Conservation (phyloP, 805 yeast species). For the Candida taoyuanica region DNA sequence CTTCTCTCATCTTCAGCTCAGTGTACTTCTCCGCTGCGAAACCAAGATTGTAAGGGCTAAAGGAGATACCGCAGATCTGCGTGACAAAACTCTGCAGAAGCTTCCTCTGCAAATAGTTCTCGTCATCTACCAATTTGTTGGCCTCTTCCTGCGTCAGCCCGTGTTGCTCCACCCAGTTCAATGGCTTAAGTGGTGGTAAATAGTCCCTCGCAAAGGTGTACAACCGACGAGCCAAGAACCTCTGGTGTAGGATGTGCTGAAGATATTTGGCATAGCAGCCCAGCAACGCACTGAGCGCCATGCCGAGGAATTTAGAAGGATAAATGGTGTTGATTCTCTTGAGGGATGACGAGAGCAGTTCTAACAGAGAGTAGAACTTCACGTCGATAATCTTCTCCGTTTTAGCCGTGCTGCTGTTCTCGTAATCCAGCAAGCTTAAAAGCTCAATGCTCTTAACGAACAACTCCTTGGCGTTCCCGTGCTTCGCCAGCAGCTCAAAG, state of each 20-base stretch:
- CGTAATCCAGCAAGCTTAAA: slow-evolving; percentile 35
- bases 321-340: slow-evolving; percentile 60
- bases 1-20: slow-evolving; percentile 13
- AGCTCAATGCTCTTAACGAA: slow-evolving; percentile 68
- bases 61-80: slow-evolving; percentile 38
- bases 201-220: slow-evolving; percentile 61
- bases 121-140: slow-evolving; percentile 46
- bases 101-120: slow-evolving; percentile 57
- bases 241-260: slow-evolving; percentile 29
- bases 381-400: slow-evolving; percentile 30
- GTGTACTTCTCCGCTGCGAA: slow-evolving; percentile 13
- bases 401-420: slow-evolving; percentile 5
- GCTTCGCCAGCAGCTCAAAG: slow-evolving; percentile 58
- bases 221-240: slow-evolving; percentile 54
- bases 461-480: slow-evolving; percentile 80
- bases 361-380: slow-evolving; percentile 62
- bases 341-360: slow-evolving; percentile 55
- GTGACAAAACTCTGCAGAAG: slow-evolving; percentile 61
- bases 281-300: slow-evolving; percentile 57
- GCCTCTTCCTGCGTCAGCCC: slow-evolving; percentile 32
- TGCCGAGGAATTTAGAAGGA: slow-evolving; percentile 76
- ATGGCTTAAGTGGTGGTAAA: slow-evolving; percentile 42
- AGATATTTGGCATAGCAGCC: slow-evolving; percentile 45
- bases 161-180: slow-evolving; percentile 30
- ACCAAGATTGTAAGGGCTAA: slow-evolving; percentile 16